Evolutionary conservation across 768 basidiomycete genomes (phyloP).

Genomic region (Trametopsis cervina): DNA sequence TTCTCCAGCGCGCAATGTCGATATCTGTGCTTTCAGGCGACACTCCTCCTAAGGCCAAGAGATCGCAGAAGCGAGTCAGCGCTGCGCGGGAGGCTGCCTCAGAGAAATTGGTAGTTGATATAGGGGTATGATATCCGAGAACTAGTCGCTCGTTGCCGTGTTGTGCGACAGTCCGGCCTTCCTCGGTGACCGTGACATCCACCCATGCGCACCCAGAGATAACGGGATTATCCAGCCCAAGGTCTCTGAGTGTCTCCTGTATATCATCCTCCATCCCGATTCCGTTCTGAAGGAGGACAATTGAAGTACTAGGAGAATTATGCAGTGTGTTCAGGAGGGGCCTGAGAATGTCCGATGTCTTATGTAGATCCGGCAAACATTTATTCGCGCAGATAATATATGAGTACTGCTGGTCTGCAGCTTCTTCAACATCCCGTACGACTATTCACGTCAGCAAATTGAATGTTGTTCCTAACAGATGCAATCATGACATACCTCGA

Average conservation of each 20-base stretch:
- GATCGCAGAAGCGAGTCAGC: conserved; percentile 15
- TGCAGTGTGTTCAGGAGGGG: conserved; percentile 17
- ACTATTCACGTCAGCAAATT: conserved; percentile 14
- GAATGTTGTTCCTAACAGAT: background rate
- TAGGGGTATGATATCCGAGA: conserved; percentile 22
- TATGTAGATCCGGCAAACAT: conserved; percentile 19
- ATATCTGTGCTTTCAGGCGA: conserved; percentile 21
- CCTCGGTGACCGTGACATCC: conserved; percentile 24
- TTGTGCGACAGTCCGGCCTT: conserved; percentile 21
- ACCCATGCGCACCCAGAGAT: conserved; percentile 30
- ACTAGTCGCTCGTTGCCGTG: conserved; percentile 21
- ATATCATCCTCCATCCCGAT: conserved; percentile 27
- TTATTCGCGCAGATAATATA: conserved; percentile 25
- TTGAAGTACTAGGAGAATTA: conserved; percentile 5
- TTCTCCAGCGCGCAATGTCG: conserved; percentile 24
- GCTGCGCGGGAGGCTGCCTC: background rate
- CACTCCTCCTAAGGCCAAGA: conserved; percentile 18
- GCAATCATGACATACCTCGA: conserved; percentile 12
- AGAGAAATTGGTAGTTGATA: background rate
- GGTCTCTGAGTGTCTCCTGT: conserved; percentile 1
- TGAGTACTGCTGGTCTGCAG: conserved; percentile 22
- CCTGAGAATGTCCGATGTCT: conserved; percentile 20
- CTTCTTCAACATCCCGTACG: conserved; percentile 21
- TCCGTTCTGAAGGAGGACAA: conserved; percentile 29
- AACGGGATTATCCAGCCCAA: conserved; percentile 10